Evolutionary conservation across 2,329 filamentous ascomycete genomes (phyloP).

Genomic region (Ophiosphaerella narmari): DNA sequence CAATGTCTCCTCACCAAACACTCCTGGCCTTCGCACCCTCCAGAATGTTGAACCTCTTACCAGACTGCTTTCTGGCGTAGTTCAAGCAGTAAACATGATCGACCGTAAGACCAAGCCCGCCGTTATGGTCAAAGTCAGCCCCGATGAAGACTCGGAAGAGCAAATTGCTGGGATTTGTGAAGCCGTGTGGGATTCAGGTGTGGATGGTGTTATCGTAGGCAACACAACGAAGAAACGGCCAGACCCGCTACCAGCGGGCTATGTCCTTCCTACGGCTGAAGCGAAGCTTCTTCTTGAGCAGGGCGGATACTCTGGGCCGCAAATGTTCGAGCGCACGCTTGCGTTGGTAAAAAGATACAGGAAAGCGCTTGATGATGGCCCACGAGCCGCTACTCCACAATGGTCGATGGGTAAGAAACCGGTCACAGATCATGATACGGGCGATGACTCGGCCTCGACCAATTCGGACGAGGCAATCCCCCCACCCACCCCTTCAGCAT

Average conservation of each 20-base stretch:
- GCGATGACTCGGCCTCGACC: no score
- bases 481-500: constrained; percentile 4
- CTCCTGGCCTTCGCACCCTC: constrained; percentile 83
- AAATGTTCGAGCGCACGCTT: constrained; percentile 81
- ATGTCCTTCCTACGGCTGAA: constrained; percentile 69
- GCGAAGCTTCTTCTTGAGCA: constrained; percentile 71
- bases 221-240: constrained; percentile 91
- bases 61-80: constrained; percentile 78
- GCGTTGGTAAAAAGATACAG: constrained; percentile 81
- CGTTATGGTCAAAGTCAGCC: constrained; percentile 98
- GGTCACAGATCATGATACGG: constrained; percentile 11
- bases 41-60: constrained; percentile 86
- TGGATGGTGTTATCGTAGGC: constrained; percentile 94
- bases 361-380: constrained; percentile 52
- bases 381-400: constrained; percentile 27
- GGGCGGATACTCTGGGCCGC: constrained; percentile 89
- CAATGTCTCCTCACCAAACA: constrained; percentile 97
- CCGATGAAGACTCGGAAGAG: constrained; percentile 84
- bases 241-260: constrained; percentile 69
- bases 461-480: constrained; percentile 15
- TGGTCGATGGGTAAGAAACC: constrained; percentile 9
- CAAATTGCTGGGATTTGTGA: constrained; percentile 89
- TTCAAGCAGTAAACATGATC: constrained; percentile 72
- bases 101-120: constrained; percentile 73
- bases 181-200: constrained; percentile 64